A percentile compares a stretch with the other conserved stretches of the same genome.
phyloP scores from a whole-genome alignment of 345 rosid genomes.

The Melaleuca alternifolia region DNA sequence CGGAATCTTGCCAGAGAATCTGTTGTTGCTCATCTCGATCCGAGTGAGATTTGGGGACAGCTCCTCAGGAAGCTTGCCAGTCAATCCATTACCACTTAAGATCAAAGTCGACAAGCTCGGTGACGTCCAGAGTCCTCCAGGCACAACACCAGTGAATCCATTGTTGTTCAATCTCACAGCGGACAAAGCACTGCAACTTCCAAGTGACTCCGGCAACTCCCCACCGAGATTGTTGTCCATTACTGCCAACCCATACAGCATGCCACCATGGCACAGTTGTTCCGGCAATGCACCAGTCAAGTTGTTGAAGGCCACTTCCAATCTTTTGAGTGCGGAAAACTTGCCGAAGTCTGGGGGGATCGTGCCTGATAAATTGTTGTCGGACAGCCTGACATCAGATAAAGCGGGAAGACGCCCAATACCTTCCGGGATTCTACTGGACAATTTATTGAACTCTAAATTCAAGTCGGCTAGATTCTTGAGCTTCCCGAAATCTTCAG shows the following conservation, averaged over 20 bases:
- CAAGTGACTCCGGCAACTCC: conserved; percentile 41
- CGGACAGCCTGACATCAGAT: conserved; percentile 22
- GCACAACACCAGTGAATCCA: conserved; percentile 32
- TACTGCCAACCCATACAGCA: conserved; percentile 28
- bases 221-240: conserved; percentile 37
- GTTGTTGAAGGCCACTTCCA: conserved; percentile 31
- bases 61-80: conserved; percentile 43
- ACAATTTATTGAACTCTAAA: conserved; percentile 27
- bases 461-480: conserved; percentile 6
- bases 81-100: conserved; percentile 23
- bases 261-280: conserved; percentile 33
- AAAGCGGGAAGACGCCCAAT: conserved; percentile 34
- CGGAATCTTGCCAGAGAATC: conserved; percentile 37
- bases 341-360: conserved; percentile 46
- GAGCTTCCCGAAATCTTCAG: conserved; percentile 40
- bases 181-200: conserved; percentile 26
- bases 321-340: conserved; percentile 16
- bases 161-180: conserved; percentile 7
- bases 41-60: conserved; percentile 18
- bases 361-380: conserved; percentile 38
- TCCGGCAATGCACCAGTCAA: conserved; percentile 38
- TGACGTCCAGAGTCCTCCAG: conserved; percentile 38
- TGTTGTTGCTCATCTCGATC: conserved; percentile 33
- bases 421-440: conserved; percentile 42
- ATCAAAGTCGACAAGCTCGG: conserved; percentile 5